These are phyloP conservation scores for Salisapilia sapeloensis DNA, from an alignment of 352 stramenopile genomes.

Conservation along the genomic window DNA sequence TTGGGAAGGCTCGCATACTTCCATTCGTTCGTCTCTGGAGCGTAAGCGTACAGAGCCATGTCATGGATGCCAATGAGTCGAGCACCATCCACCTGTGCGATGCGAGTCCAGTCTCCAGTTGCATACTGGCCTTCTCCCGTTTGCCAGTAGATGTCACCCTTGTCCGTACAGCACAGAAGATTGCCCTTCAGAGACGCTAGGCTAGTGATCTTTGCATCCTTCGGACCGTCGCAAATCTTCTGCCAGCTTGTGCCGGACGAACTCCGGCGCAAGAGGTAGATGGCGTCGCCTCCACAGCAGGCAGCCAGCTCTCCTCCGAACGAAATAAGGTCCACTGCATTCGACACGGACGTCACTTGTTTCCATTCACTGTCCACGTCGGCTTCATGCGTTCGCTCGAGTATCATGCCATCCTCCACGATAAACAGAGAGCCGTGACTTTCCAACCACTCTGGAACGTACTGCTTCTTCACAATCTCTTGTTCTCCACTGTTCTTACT, in stretches of 20 bases:
- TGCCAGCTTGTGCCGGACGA: constrained; percentile 18
- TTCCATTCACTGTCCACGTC: constrained; percentile 18
- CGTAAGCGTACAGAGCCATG: constrained; percentile 41
- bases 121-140: constrained; percentile 43
- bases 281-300: constrained; percentile 24
- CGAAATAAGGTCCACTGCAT: constrained; percentile 46
- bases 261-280: constrained; percentile 31
- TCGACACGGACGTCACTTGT: constrained; percentile 14
- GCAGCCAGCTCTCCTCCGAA: constrained; percentile 58
- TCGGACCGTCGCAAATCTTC: constrained; percentile 24
- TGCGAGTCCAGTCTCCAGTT: constrained; percentile 32
- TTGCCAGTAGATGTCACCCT: constrained; percentile 48
- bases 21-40: constrained; percentile 33
- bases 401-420: constrained; percentile 32
- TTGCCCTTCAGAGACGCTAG: constrained; percentile 44
- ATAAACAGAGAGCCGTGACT: constrained; percentile 61
- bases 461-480: too few species aligned
- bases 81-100: constrained; percentile 21
- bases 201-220: constrained; percentile 17
- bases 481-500: constrained; percentile 10
- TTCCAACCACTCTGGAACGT: constrained; percentile 56
- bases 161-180: constrained; percentile 37
- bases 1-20: too few species aligned
- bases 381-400: constrained; percentile 40
- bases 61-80: constrained; percentile 53